phyloP scores from a whole-genome alignment of 2,329 filamentous ascomycete species.

The Cladosporium sp. region DNA sequence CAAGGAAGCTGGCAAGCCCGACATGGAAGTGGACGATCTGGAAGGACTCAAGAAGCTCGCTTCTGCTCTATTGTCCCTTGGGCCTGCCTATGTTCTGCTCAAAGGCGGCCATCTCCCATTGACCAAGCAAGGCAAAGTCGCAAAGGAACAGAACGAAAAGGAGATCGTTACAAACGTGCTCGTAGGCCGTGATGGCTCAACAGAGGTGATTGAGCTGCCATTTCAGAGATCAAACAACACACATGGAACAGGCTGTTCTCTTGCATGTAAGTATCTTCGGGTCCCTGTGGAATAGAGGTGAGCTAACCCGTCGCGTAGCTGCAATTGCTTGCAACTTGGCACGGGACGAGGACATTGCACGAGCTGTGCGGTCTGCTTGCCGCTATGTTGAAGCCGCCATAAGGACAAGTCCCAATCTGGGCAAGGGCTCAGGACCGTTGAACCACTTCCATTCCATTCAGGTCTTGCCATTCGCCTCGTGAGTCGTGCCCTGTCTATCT shows the following conservation, averaged over 20 bases:
- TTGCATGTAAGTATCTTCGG: conserved; percentile 61
- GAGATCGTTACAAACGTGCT: conserved; percentile 71
- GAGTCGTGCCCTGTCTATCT: conserved; percentile 25
- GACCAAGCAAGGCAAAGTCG: conserved; percentile 54
- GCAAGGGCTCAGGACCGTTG: conserved; percentile 64
- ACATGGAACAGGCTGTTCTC: conserved; percentile 89
- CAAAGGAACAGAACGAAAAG: conserved; percentile 53
- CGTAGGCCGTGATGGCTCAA: conserved; percentile 47
- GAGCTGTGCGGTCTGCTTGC: conserved; percentile 62
- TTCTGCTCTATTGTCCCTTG: conserved; percentile 58
- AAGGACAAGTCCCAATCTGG: conserved; percentile 55
- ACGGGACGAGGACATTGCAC: conserved; percentile 49
- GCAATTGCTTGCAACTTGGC: conserved; percentile 70
- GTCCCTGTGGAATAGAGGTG: neutral
- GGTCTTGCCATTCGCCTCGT: conserved; percentile 61
- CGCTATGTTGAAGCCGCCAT: conserved; percentile 68
- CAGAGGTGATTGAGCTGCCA: conserved; percentile 60
- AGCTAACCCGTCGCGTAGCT: conserved; percentile 37
- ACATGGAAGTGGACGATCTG: conserved; percentile 48
- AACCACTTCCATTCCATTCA: conserved; percentile 73
- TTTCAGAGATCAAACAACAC: conserved; percentile 74
- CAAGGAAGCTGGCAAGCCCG: conserved; percentile 41
- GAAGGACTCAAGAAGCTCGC: conserved; percentile 65
- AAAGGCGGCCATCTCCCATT: conserved; percentile 91
- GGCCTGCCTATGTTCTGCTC: conserved; percentile 73